These are phyloP conservation scores for Colletotrichum trifolii DNA, from an alignment of 2,329 filamentous ascomycete species.

Conservation along the genomic window DNA sequence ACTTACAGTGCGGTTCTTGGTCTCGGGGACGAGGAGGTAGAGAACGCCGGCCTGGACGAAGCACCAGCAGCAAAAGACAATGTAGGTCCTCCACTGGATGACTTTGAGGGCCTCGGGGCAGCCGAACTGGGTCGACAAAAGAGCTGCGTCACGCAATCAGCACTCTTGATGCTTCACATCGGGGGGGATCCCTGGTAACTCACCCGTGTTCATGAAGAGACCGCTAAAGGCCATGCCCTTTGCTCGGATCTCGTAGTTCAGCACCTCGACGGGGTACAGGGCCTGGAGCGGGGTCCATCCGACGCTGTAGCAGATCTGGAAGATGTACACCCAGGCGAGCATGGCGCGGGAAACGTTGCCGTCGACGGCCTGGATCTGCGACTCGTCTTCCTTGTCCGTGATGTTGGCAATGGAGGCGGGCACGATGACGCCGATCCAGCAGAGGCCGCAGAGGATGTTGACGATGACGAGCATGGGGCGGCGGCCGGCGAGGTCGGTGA, in stretches of 20 bases:
- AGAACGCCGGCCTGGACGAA: slow-evolving; percentile 53
- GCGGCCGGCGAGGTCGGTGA: slow-evolving; percentile 62
- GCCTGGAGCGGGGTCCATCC: slow-evolving; percentile 49
- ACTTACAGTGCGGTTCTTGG: slow-evolving; percentile 56
- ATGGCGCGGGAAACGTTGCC: slow-evolving; percentile 53
- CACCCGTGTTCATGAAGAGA: slow-evolving; percentile 23
- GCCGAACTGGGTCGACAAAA: slow-evolving; percentile 58
- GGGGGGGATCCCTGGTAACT: neutral
- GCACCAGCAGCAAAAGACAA: slow-evolving; percentile 60
- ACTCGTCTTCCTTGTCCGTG: slow-evolving; percentile 42
- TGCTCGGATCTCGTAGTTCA: slow-evolving; percentile 64
- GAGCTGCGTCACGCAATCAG: slow-evolving; percentile 57
- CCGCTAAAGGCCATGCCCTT: slow-evolving; percentile 64
- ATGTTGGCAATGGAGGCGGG: slow-evolving; percentile 51
- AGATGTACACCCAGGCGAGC: slow-evolving; percentile 63
- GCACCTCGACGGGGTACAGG: slow-evolving; percentile 64
- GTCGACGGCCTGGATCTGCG: slow-evolving; percentile 35
- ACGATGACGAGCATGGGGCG: slow-evolving; percentile 61
- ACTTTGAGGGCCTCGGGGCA: slow-evolving; percentile 59
- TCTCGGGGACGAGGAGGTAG: slow-evolving; percentile 64
- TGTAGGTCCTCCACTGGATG: slow-evolving; percentile 66
- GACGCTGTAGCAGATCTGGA: slow-evolving; percentile 62
- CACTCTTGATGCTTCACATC: no score
- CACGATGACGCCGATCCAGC: slow-evolving; percentile 62
- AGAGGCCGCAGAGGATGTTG: slow-evolving; percentile 56